phyloP scores from a whole-genome alignment of 2,329 filamentous ascomycete genomes.

The Exutisphaerella laricina region DNA sequence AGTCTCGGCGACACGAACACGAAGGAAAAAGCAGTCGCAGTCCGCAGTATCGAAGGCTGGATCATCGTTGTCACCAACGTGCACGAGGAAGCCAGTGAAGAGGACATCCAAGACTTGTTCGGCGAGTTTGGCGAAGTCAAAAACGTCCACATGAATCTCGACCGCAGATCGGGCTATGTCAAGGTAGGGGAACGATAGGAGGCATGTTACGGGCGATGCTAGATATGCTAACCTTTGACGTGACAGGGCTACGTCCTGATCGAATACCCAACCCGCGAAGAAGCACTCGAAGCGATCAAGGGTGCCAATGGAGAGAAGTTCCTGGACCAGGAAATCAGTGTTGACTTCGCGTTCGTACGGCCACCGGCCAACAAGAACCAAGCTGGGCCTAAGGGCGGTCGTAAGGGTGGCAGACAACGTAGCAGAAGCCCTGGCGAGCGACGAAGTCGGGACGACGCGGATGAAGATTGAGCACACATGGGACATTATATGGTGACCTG shows the following conservation, averaged over 20 bases:
- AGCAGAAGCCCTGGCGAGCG: constrained; percentile 42
- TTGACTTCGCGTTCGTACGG: constrained; percentile 81
- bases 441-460: constrained; percentile 23
- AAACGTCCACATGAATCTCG: constrained; percentile 78
- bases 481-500: no score
- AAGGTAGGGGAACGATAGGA: constrained; percentile 52
- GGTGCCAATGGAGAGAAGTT: constrained; percentile 71
- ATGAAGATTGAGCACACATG: constrained; percentile 18
- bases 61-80: constrained; percentile 83
- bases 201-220: neutral
- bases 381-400: constrained; percentile 29
- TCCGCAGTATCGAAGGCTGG: constrained; percentile 85
- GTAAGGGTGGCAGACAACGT: constrained; percentile 34
- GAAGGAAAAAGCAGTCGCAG: constrained; percentile 66
- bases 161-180: constrained; percentile 76
- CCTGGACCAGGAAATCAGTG: constrained; percentile 72
- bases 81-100: constrained; percentile 80
- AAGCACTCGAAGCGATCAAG: constrained; percentile 76
- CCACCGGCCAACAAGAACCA: constrained; percentile 59
- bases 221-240: constrained; percentile 5
- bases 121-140: constrained; percentile 82
- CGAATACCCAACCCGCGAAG: constrained; percentile 72
- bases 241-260: constrained; percentile 74
- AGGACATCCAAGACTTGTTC: constrained; percentile 75
- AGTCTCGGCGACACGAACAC: constrained; percentile 60